Evolutionary conservation across 192 early-diverging fungal genomes (phyloP).

Genomic region (Nowakowskiella sp.): DNA sequence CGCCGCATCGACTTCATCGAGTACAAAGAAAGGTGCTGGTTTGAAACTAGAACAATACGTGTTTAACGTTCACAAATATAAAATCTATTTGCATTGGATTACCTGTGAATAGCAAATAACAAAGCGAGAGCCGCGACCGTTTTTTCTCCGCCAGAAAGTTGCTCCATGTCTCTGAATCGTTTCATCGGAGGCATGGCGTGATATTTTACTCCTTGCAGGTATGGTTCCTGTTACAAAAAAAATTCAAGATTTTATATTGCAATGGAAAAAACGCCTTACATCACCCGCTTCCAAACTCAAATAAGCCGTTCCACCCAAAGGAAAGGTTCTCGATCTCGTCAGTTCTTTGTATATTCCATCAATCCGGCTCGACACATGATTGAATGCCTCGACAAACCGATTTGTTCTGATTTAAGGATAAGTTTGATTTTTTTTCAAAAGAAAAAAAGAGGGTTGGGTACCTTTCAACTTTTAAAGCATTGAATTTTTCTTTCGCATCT

Average conservation of each 20-base stretch:
- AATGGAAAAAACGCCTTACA: conserved; percentile 20
- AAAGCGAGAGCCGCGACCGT: conserved; percentile 94
- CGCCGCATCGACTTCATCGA: conserved; percentile 99
- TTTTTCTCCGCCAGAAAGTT: conserved; percentile 97
- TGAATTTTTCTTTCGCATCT: conserved; percentile 73
- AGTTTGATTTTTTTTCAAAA: not conserved
- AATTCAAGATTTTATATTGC: not conserved
- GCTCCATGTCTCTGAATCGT: conserved; percentile 98
- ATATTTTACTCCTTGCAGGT: conserved; percentile 87
- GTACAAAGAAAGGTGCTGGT: conserved; percentile 97
- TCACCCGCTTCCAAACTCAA: conserved; percentile 86
- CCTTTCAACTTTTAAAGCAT: conserved; percentile 71
- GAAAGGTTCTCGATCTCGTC: conserved; percentile 76
- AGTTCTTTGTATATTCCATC: conserved; percentile 95
- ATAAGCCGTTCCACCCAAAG: conserved; percentile 91
- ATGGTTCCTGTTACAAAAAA: conserved; percentile 63
- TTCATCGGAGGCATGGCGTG: conserved; percentile 99
- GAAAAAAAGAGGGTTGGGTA: conserved; percentile 12
- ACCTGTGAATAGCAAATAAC: conserved; percentile 91
- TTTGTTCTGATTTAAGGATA: conserved; percentile 45
- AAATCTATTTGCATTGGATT: conserved; percentile 1
- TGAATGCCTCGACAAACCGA: conserved; percentile 73
- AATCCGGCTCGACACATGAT: conserved; percentile 84
- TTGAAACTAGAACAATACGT: conserved; percentile 51
- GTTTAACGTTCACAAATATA: conserved; percentile 1